Percentiles rank a stretch among this genome's conserved stretches.
Evolutionary conservation across 2,329 filamentous ascomycete genomes (phyloP).

Genomic region (Dothideomycetidae sp.): DNA sequence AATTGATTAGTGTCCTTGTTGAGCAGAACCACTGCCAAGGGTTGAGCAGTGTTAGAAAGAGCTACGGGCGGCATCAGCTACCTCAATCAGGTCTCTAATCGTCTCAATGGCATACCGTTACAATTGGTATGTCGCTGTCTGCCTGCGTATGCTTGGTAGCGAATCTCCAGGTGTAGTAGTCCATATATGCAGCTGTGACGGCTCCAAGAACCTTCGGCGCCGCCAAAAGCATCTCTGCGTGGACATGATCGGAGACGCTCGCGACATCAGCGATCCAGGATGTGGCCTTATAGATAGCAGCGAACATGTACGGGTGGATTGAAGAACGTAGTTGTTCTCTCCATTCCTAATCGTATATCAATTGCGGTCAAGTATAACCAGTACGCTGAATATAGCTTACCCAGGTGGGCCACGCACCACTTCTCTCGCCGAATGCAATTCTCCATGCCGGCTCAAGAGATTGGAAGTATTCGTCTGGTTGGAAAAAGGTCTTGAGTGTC

Average conservation of each 20-base stretch:
- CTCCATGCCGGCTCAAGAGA: conserved; percentile 89
- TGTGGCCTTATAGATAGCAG: conserved; percentile 52
- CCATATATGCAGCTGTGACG: conserved; percentile 58
- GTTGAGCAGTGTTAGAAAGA: conserved; percentile 57
- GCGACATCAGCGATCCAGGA: conserved; percentile 43
- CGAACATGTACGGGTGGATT: conserved; percentile 79
- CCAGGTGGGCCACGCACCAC: conserved; percentile 92
- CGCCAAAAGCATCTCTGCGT: conserved; percentile 53
- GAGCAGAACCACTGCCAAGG: conserved; percentile 98
- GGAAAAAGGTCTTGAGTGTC: conserved; percentile 77
- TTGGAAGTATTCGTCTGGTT: conserved; percentile 96
- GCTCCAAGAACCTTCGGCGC: conserved; percentile 67
- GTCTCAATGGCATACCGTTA: conserved; percentile 44
- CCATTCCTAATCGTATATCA: conserved; percentile 60
- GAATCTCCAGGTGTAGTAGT: conserved; percentile 80
- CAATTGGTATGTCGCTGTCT: conserved; percentile 48
- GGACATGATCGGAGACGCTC: conserved; percentile 38
- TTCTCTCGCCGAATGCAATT: conserved; percentile 61
- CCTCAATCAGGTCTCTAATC: conserved; percentile 8
- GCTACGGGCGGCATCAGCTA: conserved; percentile 28
- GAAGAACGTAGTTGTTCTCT: conserved; percentile 73
- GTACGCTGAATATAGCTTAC: conserved; percentile 34
- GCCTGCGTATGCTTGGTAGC: conserved; percentile 58
- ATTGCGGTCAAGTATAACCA: not conserved
- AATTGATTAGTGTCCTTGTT: conserved; percentile 87